Percentiles rank a stretch among this genome's conserved stretches.
phyloP scores from a whole-genome alignment of 306 rosid genomes.

The Quercus variabilis region DNA sequence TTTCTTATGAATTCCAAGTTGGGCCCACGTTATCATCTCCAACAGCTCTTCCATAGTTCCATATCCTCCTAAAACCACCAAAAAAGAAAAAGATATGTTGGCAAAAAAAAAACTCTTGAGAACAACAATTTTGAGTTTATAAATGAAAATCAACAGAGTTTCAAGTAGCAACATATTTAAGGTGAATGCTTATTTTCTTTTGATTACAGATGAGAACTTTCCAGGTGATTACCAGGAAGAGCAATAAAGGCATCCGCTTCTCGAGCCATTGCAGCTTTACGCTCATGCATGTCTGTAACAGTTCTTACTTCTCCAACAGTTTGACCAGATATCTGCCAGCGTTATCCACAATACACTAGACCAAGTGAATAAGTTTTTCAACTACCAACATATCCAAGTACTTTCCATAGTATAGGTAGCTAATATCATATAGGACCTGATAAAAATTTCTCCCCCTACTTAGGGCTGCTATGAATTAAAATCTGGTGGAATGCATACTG shows the following conservation, averaged over 20 bases:
- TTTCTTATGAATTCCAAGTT: slow-evolving; percentile 89
- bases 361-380: slow-evolving; percentile 8
- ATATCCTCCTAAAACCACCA: slow-evolving; percentile 67
- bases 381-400: slow-evolving; percentile 11
- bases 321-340: slow-evolving; percentile 82
- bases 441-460: slow-evolving; percentile 9
- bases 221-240: slow-evolving; percentile 68
- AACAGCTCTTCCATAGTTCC: slow-evolving; percentile 96
- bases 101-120: neutral
- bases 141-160: neutral
- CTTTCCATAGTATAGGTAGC: slow-evolving; percentile 7
- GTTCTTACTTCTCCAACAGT: slow-evolving; percentile 89
- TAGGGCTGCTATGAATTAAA: neutral
- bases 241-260: slow-evolving; percentile 96
- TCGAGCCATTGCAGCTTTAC: slow-evolving; percentile 90
- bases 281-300: slow-evolving; percentile 93
- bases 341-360: slow-evolving; percentile 20
- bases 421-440: neutral
- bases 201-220: slow-evolving; percentile 10
- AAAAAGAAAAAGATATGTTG: neutral
- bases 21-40: slow-evolving; percentile 98
- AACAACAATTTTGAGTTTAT: slow-evolving; percentile 9
- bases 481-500: slow-evolving; percentile 9
- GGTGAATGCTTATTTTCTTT: slow-evolving; percentile 1
- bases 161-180: slow-evolving; percentile 13